These are phyloP conservation scores for Diplodia intermedia DNA, from an alignment of 2,329 filamentous ascomycete genomes.

Conservation along the genomic window DNA sequence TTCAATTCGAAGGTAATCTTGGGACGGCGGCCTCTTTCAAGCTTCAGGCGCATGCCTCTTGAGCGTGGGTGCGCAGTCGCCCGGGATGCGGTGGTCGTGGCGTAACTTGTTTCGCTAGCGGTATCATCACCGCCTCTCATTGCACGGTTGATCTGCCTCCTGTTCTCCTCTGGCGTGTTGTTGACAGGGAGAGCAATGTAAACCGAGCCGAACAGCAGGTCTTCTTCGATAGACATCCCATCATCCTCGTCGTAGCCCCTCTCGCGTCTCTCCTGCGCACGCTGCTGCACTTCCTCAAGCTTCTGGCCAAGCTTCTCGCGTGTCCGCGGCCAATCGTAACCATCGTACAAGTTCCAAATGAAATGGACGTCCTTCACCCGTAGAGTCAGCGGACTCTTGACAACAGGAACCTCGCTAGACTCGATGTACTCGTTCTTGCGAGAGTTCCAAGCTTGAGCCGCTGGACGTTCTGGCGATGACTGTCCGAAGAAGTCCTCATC, in stretches of 20 bases:
- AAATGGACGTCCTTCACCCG: constrained; percentile 85
- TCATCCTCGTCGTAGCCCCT: constrained; percentile 74
- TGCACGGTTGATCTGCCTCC: constrained; percentile 87
- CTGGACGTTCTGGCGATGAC: constrained; percentile 66
- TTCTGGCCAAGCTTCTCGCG: constrained; percentile 79
- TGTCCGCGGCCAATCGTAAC: constrained; percentile 93
- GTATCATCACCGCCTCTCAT: constrained; percentile 72
- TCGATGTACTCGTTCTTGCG: constrained; percentile 75
- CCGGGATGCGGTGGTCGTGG: constrained; percentile 64
- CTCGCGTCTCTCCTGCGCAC: constrained; percentile 75
- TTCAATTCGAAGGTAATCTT: constrained; percentile 95
- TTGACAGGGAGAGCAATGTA: constrained; percentile 93
- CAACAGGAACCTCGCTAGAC: constrained; percentile 66
- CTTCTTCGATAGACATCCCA: constrained; percentile 70
- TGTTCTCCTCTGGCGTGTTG: constrained; percentile 74
- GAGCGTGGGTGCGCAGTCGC: constrained; percentile 50
- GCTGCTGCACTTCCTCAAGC: constrained; percentile 84
- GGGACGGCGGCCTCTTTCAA: constrained; percentile 86
- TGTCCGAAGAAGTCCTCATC: constrained; percentile 79
- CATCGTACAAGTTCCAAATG: constrained; percentile 98
- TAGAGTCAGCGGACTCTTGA: constrained; percentile 75
- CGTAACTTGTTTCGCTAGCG: constrained; percentile 85
- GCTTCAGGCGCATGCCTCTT: constrained; percentile 65
- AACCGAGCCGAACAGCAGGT: constrained; percentile 98
- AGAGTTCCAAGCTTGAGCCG: constrained; percentile 82